Evolutionary conservation across 495 filamentous ascomycete species (phyloP).

Genomic region (Usnea hakonensis): DNA sequence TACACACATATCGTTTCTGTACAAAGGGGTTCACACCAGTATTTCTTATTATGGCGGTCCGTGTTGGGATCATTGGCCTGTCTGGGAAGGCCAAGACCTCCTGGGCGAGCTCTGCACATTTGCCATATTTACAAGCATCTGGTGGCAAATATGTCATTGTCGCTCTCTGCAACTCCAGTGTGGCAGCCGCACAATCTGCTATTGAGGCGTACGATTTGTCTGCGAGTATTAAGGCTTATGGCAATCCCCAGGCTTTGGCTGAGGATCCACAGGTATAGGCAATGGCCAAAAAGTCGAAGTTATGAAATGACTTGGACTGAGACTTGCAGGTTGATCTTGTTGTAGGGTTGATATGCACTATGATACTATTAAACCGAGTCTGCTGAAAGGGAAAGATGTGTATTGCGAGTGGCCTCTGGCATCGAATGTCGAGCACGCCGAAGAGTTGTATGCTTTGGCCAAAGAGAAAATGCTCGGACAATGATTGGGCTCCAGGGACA

Average conservation of each 20-base stretch:
- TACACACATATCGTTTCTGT: neutral
- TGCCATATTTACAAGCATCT: conserved; percentile 45
- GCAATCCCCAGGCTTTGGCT: conserved; percentile 40
- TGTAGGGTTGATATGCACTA: conserved; percentile 50
- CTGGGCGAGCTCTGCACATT: conserved; percentile 46
- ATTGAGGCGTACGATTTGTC: conserved; percentile 39
- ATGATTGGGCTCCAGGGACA: conserved; percentile 39
- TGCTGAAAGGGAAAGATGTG: conserved; percentile 45
- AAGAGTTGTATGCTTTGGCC: conserved; percentile 36
- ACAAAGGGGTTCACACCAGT: neutral
- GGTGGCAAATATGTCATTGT: conserved; percentile 45
- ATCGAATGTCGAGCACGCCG: conserved; percentile 26
- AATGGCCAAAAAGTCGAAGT: neutral
- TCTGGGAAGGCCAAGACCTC: conserved; percentile 33
- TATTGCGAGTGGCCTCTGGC: conserved; percentile 47
- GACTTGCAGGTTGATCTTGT: conserved; percentile 42
- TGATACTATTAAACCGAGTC: conserved; percentile 33
- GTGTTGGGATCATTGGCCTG: conserved; percentile 50
- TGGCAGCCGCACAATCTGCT: conserved; percentile 39
- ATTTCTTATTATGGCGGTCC: conserved; percentile 40
- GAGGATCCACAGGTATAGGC: conserved; percentile 33
- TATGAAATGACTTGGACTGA: neutral
- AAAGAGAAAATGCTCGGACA: conserved; percentile 33
- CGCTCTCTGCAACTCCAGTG: conserved; percentile 50
- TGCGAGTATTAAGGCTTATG: conserved; percentile 40